phyloP scores from a whole-genome alignment of 2,329 filamentous ascomycete genomes.

The Emydomyces testavorans region DNA sequence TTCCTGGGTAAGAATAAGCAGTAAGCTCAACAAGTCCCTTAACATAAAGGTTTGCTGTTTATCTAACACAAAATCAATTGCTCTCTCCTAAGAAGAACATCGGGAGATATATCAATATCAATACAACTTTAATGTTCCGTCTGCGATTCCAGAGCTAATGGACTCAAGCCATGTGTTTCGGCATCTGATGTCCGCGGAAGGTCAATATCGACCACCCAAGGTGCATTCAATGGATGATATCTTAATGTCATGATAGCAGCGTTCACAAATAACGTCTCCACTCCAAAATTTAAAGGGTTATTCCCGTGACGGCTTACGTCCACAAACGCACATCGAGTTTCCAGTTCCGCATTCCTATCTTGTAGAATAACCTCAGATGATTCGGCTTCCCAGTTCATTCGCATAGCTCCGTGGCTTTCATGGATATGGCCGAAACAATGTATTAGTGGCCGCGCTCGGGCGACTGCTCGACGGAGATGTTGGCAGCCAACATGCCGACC shows the following conservation, averaged over 20 bases:
- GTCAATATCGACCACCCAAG: conserved; percentile 45
- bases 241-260: conserved; percentile 42
- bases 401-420: conserved; percentile 38
- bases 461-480: conserved; percentile 24
- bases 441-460: conserved; percentile 24
- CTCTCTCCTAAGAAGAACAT: no score
- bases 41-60: no score
- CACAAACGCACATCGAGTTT: conserved; percentile 6
- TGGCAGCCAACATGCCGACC: conserved; percentile 26
- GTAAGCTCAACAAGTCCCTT: no score
- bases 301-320: conserved; percentile 24
- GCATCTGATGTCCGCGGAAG: conserved; percentile 23
- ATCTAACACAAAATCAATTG: no score
- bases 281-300: conserved; percentile 27
- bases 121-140: not conserved
- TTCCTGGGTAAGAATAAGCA: no score
- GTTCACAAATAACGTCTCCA: conserved; percentile 50
- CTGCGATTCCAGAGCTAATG: not conserved
- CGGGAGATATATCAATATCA: not conserved
- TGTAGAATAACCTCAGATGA: conserved; percentile 8
- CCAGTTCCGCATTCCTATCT: conserved; percentile 7
- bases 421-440: conserved; percentile 36
- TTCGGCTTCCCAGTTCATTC: conserved; percentile 8
- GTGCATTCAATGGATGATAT: conserved; percentile 36
- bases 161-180: not conserved